Base-by-base conservation (phyloP, 352 stramenopile species). In the Peronosclerospora sorghi region DNA sequence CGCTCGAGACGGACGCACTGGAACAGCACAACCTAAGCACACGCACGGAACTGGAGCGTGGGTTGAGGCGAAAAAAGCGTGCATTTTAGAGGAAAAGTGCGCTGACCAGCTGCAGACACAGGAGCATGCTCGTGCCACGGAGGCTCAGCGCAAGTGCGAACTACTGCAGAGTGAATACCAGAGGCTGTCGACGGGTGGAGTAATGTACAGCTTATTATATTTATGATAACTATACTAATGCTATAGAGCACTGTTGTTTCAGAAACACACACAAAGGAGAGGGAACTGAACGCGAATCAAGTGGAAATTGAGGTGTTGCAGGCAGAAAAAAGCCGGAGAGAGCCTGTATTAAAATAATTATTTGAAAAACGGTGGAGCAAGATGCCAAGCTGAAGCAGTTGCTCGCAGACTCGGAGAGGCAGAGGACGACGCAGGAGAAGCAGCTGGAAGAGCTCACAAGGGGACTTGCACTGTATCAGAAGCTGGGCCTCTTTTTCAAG, bases 261-360 rank as follows among this genome's bases (percentile, higher is more conserved):
- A 66, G 58, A 67, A 12, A 60, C 48, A 5, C 55, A 71, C 9
- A 51, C 72, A 13, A 75, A 82, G 41, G 68, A 81, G 53, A 64
- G 56, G n/a, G 56, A 68, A 34, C 46, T 84, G 29, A 73, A 58
- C 17, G 56, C 59, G 12, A 67, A 71, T 35, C 51, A 84, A 38
- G 59, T 83, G 41, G 74, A 86, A 57, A 81, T 86, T 40, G 67
- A 84, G 38, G 63, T 84, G 40, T 38, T 86, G 43, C 59, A 80
- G 52, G 48, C 63, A 0, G 68, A 83, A 46, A 83, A 75, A 37
- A 56, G 42, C 34, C 69, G 69, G 50, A 71, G 72, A 17, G 68
- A 83, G 29, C 71, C 71, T 1, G 56, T 81, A 45, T 53, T 84
- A n/a, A 76, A 78, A 38, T 48, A 79, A 20, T 51, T 86, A 2